phyloP scores from a whole-genome alignment of 2,329 filamentous ascomycete species.

The Botrytis paeoniae region DNA sequence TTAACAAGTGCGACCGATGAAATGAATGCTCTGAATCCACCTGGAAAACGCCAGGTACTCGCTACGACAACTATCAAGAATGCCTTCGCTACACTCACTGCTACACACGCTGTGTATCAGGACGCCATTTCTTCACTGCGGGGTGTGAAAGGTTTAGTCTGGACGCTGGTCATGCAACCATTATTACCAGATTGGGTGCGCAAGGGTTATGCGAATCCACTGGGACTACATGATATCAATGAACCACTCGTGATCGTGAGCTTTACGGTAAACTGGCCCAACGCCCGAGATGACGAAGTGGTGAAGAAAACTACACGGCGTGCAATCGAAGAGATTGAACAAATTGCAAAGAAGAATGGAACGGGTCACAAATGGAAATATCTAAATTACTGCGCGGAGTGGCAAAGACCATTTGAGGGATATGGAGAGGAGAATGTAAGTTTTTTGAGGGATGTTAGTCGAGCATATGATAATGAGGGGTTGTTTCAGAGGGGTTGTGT shows the following conservation, averaged over 20 bases:
- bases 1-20: conserved; percentile 39
- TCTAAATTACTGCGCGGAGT: conserved; percentile 36
- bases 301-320: conserved; percentile 32
- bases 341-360: conserved; percentile 30
- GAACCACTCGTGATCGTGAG: conserved; percentile 36
- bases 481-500: conserved; percentile 20
- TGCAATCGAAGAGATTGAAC: conserved; percentile 38
- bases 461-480: conserved; percentile 20
- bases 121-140: conserved; percentile 34
- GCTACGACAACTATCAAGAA: conserved; percentile 41
- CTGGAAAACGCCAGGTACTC: conserved; percentile 37
- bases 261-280: conserved; percentile 39
- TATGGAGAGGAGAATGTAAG: conserved; percentile 34
- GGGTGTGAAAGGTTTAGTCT: conserved; percentile 35
- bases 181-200: conserved; percentile 33
- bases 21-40: conserved; percentile 36
- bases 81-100: conserved; percentile 36
- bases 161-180: conserved; percentile 39
- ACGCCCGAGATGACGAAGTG: conserved; percentile 34
- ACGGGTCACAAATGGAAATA: conserved; percentile 34
- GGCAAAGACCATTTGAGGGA: conserved; percentile 36
- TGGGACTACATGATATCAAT: conserved; percentile 34
- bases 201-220: conserved; percentile 33
- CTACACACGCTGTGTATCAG: conserved; percentile 34
- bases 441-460: conserved; percentile 21